phyloP scores from a whole-genome alignment of 805 yeast genomes.

The Dipodascopsis uninucleata region DNA sequence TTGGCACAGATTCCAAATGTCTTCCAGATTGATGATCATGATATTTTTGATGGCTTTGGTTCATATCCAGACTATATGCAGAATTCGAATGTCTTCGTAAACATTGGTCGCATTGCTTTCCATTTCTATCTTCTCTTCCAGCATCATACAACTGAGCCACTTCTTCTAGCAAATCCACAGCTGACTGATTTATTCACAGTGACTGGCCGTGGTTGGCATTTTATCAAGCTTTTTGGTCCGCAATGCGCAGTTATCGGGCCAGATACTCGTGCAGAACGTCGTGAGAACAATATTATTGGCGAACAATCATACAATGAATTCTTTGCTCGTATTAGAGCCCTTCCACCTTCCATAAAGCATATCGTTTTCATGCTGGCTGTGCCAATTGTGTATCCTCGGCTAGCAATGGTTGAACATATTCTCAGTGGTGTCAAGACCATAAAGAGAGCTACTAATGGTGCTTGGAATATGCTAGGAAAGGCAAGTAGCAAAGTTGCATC shows the following conservation, averaged over 20 bases:
- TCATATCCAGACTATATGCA: constrained; percentile 76
- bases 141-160: constrained; percentile 61
- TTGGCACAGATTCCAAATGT: constrained; percentile 79
- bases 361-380: constrained; percentile 82
- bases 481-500: constrained; percentile 42
- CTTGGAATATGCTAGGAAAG: constrained; percentile 26
- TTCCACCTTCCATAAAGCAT: constrained; percentile 61
- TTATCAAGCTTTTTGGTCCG: constrained; percentile 70
- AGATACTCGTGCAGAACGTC: constrained; percentile 92
- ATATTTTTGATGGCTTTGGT: constrained; percentile 94
- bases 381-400: constrained; percentile 90
- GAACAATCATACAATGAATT: constrained; percentile 54
- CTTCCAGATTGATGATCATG: constrained; percentile 92
- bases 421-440: constrained; percentile 42
- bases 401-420: constrained; percentile 83
- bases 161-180: constrained; percentile 19
- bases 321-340: constrained; percentile 61
- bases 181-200: constrained; percentile 33
- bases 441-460: constrained; percentile 38
- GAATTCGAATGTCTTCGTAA: constrained; percentile 61
- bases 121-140: constrained; percentile 88
- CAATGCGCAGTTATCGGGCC: constrained; percentile 70
- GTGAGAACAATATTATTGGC: constrained; percentile 53
- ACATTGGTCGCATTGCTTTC: constrained; percentile 76
- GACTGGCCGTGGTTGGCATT: constrained; percentile 67